These are phyloP conservation scores for Nicotiana noctiflora DNA, from an alignment of 257 asterid species.

Conservation along the genomic window DNA sequence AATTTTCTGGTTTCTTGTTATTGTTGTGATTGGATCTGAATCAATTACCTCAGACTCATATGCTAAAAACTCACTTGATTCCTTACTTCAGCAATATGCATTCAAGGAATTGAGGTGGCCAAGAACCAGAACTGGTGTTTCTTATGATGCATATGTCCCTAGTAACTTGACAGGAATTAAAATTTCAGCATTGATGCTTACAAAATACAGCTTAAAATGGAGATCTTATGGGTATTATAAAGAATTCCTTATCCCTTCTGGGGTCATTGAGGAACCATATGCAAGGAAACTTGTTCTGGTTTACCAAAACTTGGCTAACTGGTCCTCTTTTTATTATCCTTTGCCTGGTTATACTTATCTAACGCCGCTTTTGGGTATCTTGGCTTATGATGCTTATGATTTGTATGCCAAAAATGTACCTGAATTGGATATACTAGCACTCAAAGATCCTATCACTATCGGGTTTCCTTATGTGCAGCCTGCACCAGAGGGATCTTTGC, in stretches of 20 bases:
- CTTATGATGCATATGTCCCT: slow-evolving; percentile 50
- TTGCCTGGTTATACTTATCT: slow-evolving; percentile 62
- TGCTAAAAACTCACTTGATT: slow-evolving; percentile 49
- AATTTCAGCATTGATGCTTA: slow-evolving; percentile 71
- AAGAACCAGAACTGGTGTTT: slow-evolving; percentile 40
- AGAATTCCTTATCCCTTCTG: slow-evolving; percentile 58
- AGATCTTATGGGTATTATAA: slow-evolving; percentile 37
- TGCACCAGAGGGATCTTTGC: slow-evolving; percentile 16
- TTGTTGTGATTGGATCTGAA: slow-evolving; percentile 18
- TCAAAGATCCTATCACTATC: slow-evolving; percentile 41
- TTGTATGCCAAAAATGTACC: slow-evolving; percentile 46
- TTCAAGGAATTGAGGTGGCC: slow-evolving; percentile 56
- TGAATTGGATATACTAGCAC: slow-evolving; percentile 54
- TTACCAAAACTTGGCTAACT: slow-evolving; percentile 64
- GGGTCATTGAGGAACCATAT: slow-evolving; percentile 63
- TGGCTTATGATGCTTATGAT: slow-evolving; percentile 71
- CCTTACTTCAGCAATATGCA: slow-evolving; percentile 73
- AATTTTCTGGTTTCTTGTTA: background rate
- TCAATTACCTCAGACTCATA: slow-evolving; percentile 27
- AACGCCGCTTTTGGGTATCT: slow-evolving; percentile 63
- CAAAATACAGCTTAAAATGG: slow-evolving; percentile 77
- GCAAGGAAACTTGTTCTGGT: slow-evolving; percentile 74
- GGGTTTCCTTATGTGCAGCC: slow-evolving; percentile 20
- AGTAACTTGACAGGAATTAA: slow-evolving; percentile 54
- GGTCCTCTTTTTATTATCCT: slow-evolving; percentile 58